Percentiles rank a stretch among this genome's conserved stretches.
These are phyloP conservation scores for Immersiporthe knoxdaviesiana DNA, from an alignment of 2,329 filamentous ascomycete genomes.

Conservation along the genomic window DNA sequence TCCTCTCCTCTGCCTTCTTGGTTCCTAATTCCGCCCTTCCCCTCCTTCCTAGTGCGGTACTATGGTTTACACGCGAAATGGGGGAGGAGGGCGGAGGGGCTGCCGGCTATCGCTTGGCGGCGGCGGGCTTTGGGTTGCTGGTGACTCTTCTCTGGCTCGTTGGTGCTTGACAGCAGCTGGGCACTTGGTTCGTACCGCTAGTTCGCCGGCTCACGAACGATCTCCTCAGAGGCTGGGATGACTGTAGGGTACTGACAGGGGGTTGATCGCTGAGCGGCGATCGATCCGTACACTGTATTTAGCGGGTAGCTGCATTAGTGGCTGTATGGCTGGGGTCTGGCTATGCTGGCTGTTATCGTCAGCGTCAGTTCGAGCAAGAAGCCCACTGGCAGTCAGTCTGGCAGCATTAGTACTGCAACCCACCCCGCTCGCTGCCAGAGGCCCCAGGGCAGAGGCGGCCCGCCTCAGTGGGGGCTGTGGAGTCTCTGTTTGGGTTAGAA, in stretches of 20 bases:
- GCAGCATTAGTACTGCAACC: conserved; percentile 34
- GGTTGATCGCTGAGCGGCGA: neutral
- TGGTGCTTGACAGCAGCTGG: neutral
- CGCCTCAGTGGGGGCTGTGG: neutral
- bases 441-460: neutral
- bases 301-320: conserved; percentile 31
- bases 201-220: conserved; percentile 5
- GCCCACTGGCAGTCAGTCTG: neutral
- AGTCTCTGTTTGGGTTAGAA: neutral
- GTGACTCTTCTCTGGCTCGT: neutral
- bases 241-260: too few species aligned
- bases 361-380: too few species aligned
- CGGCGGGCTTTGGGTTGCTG: too few species aligned
- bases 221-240: conserved; percentile 2
- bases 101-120: neutral
- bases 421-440: conserved; percentile 28
- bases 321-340: conserved; percentile 29
- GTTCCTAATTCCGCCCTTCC: conserved; percentile 1
- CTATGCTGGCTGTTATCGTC: too few species aligned
- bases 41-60: neutral
- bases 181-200: neutral
- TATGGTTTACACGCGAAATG: neutral
- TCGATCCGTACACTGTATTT: conserved; percentile 22
- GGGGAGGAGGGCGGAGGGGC: too few species aligned
- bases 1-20: conserved; percentile 3